Evolutionary conservation across 352 stramenopile genomes (phyloP), one percentile per base, ranked within the genome.

Genomic region (Phytophthora sansomeana): DNA sequence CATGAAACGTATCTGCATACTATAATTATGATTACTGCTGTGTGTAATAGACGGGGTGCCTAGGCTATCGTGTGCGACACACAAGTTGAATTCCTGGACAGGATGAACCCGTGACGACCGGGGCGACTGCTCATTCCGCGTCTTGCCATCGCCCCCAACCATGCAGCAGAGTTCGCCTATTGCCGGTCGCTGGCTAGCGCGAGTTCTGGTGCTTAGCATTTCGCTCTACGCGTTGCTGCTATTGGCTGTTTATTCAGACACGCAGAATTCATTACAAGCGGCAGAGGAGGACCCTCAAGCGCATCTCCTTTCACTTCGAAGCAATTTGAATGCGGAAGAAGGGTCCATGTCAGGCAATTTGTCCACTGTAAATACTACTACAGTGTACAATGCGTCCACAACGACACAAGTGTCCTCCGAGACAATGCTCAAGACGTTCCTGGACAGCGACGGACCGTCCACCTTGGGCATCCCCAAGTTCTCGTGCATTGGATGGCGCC

Each of bases 401-500:
- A 51, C 24, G 3, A 30, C 42, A 8, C 11, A 17, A 42, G 17
- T 46, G 39, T 71, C 63, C 2, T 67, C 43, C 24, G 57, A 48
- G 10, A 49, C 19, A 26, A 53, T 63, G 50, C 26, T 59, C 19
- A 63, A 44, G 43, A 46, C 50, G n/a, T 72, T 72, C 36, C 30
- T 67, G 21, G 21, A 62, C 42, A 67, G 57, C 26, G 58, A 63
- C n/a, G 49, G 49, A 44, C 24, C 43, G 2, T 72, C 64, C 28
- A 51, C 43, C 5, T 26, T 49, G 6, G 58, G 38, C 6, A 42
- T 63, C 19, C 64, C 42, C 5, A 48, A 35, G 10, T 63, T 75
- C 21, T 66, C 50, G 42, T 75, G 67, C 35, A 4, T 74, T 11
- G 67, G 67, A 2, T 74, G 67, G 67, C 53, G 43, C 11, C 38